Evolutionary conservation across 805 yeast species (phyloP), one percentile per base, ranked within the genome.

Genomic region (Metschnikowia anglica): DNA sequence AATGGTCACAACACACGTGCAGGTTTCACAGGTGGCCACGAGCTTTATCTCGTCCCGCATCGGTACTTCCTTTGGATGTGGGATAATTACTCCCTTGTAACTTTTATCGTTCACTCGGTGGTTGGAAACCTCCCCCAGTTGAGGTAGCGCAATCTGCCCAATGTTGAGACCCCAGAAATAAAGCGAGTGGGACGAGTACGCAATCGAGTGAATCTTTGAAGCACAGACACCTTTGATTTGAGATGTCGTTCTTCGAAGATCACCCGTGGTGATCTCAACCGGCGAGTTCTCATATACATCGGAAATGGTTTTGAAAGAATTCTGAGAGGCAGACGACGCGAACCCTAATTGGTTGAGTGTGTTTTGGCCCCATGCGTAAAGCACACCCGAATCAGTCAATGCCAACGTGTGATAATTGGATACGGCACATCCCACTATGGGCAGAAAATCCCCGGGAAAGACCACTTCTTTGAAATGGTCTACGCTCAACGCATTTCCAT

Each of bases 301-400:
- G 8, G 53, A 36, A 19, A 52, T 55, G 5, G 54, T 60, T 19
- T 53, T 46, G 11, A 48, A 43, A 6, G 54, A 35, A 20, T 50
- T 40, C 17, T 51, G 43, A n/a, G 51, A 24, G 8, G 41, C 37
- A 5, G 53, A 34, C 2, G 54, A 28, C 5, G 63, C 51, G 26
- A 53, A 55, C 0, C 95, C 95, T 17, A 87, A 61, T 57, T 86
- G 95, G n/a, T 75, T 76, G 58, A 61, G 73, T 13, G 72, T 68
- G 54, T 87, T 87, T 47, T 79, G 71, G 0, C 97, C 97, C 95
- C 96, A 90, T 0, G 89, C 63, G 48, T 71, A 84, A 1, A 88
- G 66, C n/a, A 73, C 73, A 28, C 80, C 80, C 12, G 62, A 51
- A 0, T 64, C 54, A 0, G 84, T 75, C 16, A 85, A 52, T 0